Evolutionary conservation across 2,329 filamentous ascomycete species (phyloP).

Genomic region (Aspergillus thermomutatus): DNA sequence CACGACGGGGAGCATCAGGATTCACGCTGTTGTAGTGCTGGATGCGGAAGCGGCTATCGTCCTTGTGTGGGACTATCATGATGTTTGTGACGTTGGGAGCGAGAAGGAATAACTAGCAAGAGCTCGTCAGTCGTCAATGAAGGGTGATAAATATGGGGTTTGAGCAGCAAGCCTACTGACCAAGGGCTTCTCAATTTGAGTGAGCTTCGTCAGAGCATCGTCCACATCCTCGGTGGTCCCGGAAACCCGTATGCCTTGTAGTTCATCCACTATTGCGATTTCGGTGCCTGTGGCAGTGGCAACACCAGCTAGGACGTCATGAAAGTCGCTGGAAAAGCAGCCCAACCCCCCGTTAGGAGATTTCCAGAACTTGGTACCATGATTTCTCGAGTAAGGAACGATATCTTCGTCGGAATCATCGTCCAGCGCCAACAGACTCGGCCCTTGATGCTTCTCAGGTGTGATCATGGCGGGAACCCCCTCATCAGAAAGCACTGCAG

Average conservation of each 20-base stretch:
- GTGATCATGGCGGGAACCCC: not conserved
- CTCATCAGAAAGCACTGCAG: constrained; percentile 9
- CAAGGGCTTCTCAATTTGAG: constrained; percentile 24
- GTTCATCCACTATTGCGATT: constrained; percentile 18
- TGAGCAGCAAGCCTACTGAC: constrained; percentile 17
- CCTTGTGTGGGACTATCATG: constrained; percentile 6
- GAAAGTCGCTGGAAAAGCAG: constrained; percentile 19
- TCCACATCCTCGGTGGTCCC: constrained; percentile 24
- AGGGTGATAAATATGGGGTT: not conserved
- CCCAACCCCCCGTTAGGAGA: constrained; percentile 19
- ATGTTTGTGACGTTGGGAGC: constrained; percentile 19
- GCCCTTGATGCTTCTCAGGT: constrained; percentile 1
- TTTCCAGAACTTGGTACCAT: constrained; percentile 23
- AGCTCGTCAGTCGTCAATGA: constrained; percentile 1
- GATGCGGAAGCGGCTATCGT: constrained; percentile 13
- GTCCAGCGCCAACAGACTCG: constrained; percentile 12
- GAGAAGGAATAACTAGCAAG: constrained; percentile 16
- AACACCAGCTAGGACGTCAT: constrained; percentile 19
- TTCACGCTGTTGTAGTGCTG: constrained; percentile 19
- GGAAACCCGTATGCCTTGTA: constrained; percentile 23
- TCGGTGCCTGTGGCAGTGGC: constrained; percentile 26
- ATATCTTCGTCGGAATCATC: constrained; percentile 15
- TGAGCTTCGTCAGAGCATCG: constrained; percentile 26
- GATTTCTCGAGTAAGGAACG: constrained; percentile 5
- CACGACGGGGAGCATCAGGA: constrained; percentile 14